phyloP scores from a whole-genome alignment of 768 basidiomycete species.

The Amanita fuliginea region DNA sequence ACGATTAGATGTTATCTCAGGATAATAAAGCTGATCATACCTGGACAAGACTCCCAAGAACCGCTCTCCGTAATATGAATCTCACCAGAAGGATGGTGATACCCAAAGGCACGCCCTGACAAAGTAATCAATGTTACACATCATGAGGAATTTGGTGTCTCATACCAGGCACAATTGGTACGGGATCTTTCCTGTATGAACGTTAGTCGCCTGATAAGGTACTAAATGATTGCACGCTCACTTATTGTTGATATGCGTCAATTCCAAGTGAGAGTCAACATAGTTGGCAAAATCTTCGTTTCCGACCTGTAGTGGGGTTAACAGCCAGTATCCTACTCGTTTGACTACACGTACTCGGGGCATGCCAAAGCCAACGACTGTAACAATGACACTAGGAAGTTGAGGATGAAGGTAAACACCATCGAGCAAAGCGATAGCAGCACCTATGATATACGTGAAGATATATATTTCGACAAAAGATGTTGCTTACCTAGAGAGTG shows the following conservation, averaged over 20 bases:
- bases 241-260: conserved; percentile 57
- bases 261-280: conserved; percentile 34
- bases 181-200: conserved; percentile 22
- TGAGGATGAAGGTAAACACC: conserved; percentile 43
- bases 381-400: conserved; percentile 27
- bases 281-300: conserved; percentile 55
- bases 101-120: conserved; percentile 27
- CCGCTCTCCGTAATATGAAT: conserved; percentile 37
- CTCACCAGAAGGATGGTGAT: conserved; percentile 36
- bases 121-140: conserved; percentile 3
- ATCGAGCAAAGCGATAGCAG: conserved; percentile 44
- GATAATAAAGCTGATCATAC: conserved; percentile 50
- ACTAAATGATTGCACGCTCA: conserved; percentile 7
- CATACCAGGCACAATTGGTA: conserved; percentile 30
- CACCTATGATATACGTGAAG: conserved; percentile 20
- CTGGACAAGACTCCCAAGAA: conserved; percentile 47
- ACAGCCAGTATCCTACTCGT: background rate
- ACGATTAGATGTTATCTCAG: conserved; percentile 14
- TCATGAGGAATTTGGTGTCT: background rate
- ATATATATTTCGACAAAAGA: background rate
- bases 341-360: conserved; percentile 24
- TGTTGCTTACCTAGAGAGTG: conserved; percentile 28
- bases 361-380: conserved; percentile 28
- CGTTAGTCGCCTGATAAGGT: background rate
- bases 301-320: conserved; percentile 25